Conservation (phyloP, 2,329 filamentous ascomycete genomes). For the Cladophialophora bantiana region DNA sequence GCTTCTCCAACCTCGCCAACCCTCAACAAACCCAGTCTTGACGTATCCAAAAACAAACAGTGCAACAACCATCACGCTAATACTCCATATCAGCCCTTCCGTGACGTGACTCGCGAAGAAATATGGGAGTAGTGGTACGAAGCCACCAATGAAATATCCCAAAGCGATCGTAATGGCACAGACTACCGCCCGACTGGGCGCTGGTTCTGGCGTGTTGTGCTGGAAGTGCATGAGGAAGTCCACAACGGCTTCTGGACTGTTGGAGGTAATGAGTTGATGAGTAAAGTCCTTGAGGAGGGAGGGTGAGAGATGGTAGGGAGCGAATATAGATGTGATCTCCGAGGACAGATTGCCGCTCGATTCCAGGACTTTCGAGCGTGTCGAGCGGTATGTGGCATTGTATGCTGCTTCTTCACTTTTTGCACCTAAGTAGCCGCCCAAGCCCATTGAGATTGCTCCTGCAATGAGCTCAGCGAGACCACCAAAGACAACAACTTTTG, state of each 20-base stretch:
- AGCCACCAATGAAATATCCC: constrained; percentile 49
- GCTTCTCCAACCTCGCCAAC: constrained; percentile 51
- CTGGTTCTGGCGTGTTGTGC: constrained; percentile 50
- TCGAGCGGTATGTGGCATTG: constrained; percentile 29
- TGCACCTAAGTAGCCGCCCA: constrained; percentile 75
- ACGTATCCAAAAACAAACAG: constrained; percentile 60
- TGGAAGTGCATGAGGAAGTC: constrained; percentile 37
- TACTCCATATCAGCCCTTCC: constrained; percentile 56
- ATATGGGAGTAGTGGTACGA: constrained; percentile 61
- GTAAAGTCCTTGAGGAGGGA: constrained; percentile 34
- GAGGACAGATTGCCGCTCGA: constrained; percentile 28
- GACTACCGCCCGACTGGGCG: constrained; percentile 42
- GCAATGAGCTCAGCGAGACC: constrained; percentile 78
- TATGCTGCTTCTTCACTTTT: constrained; percentile 49
- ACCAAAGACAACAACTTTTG: constrained; percentile 72
- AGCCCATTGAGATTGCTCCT: constrained; percentile 78
- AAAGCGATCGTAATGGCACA: constrained; percentile 49
- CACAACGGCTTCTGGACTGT: constrained; percentile 27
- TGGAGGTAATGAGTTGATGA: constrained; percentile 35
- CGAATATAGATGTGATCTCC: constrained; percentile 28
- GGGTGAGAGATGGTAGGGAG: constrained; percentile 33
- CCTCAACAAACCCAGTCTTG: constrained; percentile 52
- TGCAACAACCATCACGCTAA: constrained; percentile 58
- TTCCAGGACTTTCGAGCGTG: constrained; percentile 26
- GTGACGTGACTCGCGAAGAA: constrained; percentile 50